These are phyloP conservation scores for Diplocarpon rosae DNA, from an alignment of 2,329 filamentous ascomycete genomes.

Conservation along the genomic window DNA sequence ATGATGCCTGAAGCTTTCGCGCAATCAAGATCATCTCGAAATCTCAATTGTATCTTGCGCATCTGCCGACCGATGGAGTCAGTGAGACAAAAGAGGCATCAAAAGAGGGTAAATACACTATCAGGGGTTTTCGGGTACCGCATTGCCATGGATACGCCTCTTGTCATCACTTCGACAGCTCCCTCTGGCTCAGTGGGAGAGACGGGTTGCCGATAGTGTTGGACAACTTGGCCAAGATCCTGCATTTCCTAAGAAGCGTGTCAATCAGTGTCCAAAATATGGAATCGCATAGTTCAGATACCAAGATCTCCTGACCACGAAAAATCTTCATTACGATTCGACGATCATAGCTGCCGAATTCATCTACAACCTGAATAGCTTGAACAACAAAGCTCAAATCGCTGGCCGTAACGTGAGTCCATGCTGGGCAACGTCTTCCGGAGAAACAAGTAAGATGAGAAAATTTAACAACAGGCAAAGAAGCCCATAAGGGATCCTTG, in stretches of 20 bases:
- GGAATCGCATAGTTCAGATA: slow-evolving; percentile 18
- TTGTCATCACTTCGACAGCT: slow-evolving; percentile 27
- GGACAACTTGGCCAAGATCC: slow-evolving; percentile 21
- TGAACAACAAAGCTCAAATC: slow-evolving; percentile 22
- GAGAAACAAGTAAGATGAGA: slow-evolving; percentile 21
- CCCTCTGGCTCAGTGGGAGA: slow-evolving; percentile 14
- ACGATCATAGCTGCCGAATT: slow-evolving; percentile 13
- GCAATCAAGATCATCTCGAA: slow-evolving; percentile 30
- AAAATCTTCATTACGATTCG: slow-evolving; percentile 29
- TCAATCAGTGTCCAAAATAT: slow-evolving; percentile 1
- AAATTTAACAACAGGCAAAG: slow-evolving; percentile 24
- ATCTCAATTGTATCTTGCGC: slow-evolving; percentile 34
- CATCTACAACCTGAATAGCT: slow-evolving; percentile 13
- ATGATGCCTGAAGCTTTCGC: slow-evolving; percentile 17
- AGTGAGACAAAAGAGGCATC: background rate
- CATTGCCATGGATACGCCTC: slow-evolving; percentile 27
- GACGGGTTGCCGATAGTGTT: slow-evolving; percentile 11
- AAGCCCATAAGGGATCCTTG: slow-evolving; percentile 12
- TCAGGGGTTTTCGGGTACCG: slow-evolving; percentile 24
- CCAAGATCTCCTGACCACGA: slow-evolving; percentile 32
- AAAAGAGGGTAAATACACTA: slow-evolving; percentile 14
- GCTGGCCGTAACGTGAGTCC: slow-evolving; percentile 23
- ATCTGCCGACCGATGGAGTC: slow-evolving; percentile 23
- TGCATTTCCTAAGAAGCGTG: slow-evolving; percentile 21
- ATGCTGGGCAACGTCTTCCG: slow-evolving; percentile 17